Conservation (phyloP, 75 land plant species). For the Larix kaempferi region DNA sequence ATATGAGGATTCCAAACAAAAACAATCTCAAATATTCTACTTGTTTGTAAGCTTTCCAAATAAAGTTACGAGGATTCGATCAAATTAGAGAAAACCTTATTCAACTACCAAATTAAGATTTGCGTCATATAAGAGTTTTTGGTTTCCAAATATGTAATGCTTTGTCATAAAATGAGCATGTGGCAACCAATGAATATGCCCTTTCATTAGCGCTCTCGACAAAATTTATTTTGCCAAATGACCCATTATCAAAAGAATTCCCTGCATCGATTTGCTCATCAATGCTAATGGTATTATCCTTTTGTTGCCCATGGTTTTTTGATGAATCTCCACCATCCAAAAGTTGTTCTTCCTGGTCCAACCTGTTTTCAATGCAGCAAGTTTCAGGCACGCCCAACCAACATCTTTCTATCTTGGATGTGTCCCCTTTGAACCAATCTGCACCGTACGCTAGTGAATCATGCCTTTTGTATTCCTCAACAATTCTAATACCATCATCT, state of each 20-base stretch:
- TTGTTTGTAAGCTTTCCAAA: no score
- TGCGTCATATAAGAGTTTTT: background rate
- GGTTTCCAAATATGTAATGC: slow-evolving; percentile 78
- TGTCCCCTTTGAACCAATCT: slow-evolving; percentile 75
- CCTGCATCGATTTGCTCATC: background rate
- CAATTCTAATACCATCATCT: slow-evolving; percentile 23
- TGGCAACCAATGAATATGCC: slow-evolving; percentile 45
- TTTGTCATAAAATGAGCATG: slow-evolving; percentile 93
- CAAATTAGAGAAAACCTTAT: no score
- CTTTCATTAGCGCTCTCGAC: background rate
- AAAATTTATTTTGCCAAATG: background rate
- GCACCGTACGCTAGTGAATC: slow-evolving; percentile 91
- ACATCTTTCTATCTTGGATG: slow-evolving; percentile 4
- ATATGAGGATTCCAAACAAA: no score
- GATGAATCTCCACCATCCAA: background rate
- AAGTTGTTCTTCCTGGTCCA: slow-evolving; percentile 9
- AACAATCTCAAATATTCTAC: no score
- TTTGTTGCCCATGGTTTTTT: background rate
- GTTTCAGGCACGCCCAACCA: background rate
- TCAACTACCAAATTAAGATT: no score
- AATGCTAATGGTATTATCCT: background rate
- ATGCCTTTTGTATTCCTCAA: slow-evolving; percentile 70
- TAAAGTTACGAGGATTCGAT: no score
- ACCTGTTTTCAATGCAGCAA: background rate
- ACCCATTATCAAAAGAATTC: background rate